Conservation (phyloP, 768 basidiomycete species). For the Harrya chromipes region DNA sequence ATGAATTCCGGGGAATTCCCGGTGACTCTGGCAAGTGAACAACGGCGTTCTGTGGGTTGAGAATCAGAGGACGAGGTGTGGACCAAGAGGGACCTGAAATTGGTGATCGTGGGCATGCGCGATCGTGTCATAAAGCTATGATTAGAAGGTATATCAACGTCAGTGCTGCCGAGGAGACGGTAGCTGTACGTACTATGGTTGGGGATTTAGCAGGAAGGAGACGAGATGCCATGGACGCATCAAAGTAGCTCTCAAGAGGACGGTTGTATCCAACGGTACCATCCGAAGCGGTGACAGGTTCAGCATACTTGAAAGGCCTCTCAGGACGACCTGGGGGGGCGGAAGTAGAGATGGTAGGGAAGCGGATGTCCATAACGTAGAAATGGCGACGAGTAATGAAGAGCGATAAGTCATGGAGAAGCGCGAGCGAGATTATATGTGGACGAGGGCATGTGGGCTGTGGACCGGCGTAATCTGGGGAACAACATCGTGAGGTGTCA, state of each 20-base stretch:
- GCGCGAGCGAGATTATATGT: constrained; percentile 14
- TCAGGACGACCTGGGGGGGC: constrained; percentile 11
- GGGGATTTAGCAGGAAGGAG: constrained; percentile 14
- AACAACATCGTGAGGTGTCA: constrained; percentile 13
- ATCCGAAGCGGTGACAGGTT: constrained; percentile 7
- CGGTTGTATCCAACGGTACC: constrained; percentile 20
- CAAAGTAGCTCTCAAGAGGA: constrained; percentile 26
- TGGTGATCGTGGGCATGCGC: constrained; percentile 26
- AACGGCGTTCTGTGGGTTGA: constrained; percentile 15
- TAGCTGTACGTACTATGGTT: constrained; percentile 12
- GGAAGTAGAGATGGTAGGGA: constrained; percentile 6
- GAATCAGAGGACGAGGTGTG: constrained; percentile 8
- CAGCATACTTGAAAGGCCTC: constrained; percentile 12
- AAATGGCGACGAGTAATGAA: constrained; percentile 5
- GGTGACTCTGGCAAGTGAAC: constrained; percentile 9
- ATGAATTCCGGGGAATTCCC: constrained; percentile 21
- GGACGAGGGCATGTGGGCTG: constrained; percentile 16
- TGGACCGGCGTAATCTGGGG: constrained; percentile 14
- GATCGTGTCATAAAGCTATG: constrained; percentile 30
- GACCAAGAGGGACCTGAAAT: constrained; percentile 12
- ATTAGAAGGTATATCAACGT: background rate
- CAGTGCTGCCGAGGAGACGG: background rate
- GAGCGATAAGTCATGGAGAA: constrained; percentile 1
- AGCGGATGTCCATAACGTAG: constrained; percentile 10
- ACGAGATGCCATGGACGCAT: constrained; percentile 16